Evolutionary conservation across 441 rosid genomes (phyloP).

Genomic region (Erodium chrysanthum): DNA sequence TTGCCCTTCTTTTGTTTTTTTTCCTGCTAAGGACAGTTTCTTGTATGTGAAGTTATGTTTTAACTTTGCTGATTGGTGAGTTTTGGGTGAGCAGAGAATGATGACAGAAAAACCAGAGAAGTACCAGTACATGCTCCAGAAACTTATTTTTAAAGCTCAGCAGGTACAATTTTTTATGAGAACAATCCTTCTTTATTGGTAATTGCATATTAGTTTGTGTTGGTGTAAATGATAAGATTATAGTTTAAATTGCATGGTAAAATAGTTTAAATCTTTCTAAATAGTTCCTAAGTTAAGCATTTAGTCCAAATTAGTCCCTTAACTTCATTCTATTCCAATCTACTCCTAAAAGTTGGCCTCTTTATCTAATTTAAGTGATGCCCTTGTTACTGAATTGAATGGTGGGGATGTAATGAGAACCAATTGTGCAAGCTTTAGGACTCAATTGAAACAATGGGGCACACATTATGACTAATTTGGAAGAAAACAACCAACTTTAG

Average conservation of each 20-base stretch:
- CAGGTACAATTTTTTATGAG: conserved; percentile 43
- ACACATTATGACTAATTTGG: neutral
- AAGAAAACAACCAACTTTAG: neutral
- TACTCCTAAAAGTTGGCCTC: neutral
- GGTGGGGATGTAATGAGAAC: neutral
- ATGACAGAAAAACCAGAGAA: conserved; percentile 93
- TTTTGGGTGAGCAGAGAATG: conserved; percentile 64
- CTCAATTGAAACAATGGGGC: neutral
- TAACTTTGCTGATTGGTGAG: conserved; percentile 20
- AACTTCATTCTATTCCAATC: neutral
- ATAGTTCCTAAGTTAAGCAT: neutral
- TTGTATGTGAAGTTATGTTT: conserved; percentile 5
- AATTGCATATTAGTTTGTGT: neutral
- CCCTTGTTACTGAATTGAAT: neutral
- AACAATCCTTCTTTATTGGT: neutral
- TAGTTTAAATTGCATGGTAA: neutral
- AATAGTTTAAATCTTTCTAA: neutral
- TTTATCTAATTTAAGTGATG: neutral
- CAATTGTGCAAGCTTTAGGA: neutral
- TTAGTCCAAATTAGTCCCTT: neutral
- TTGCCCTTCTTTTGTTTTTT: conserved; percentile 5
- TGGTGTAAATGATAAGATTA: neutral
- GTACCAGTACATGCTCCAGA: conserved; percentile 93
- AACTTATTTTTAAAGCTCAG: conserved; percentile 89
- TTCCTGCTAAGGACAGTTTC: neutral